Evolutionary conservation across 2,329 filamentous ascomycete species (phyloP), one percentile per base, ranked within the genome.

Genomic region (Cadophora sp.): DNA sequence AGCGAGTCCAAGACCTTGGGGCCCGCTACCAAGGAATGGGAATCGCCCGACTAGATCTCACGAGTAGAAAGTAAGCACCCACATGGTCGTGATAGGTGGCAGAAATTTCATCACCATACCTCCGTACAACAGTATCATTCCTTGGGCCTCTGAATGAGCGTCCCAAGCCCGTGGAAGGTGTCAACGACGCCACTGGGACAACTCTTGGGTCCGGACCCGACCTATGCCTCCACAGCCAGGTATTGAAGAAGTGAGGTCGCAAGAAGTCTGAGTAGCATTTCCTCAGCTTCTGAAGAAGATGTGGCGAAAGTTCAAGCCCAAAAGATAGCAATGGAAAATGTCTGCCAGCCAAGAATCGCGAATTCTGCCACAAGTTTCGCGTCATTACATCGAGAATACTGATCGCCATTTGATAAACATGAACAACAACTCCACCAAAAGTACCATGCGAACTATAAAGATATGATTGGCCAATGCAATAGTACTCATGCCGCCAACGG

Each of bases 291-390:
- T 64, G 6, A n/a, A 64, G 9, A 19, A 27, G n/a, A 27, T 14
- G 22, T 26, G n/a, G 34, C 34, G 34, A 37, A 37, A 11, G 8
- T 37, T 37, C 4, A 37, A 8, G 34, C 34, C 34, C 34, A 37
- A 37, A 55, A 56, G 56, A 56, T 19, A 12, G 37, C 26, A 59
- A 50, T 34, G 50, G 9, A 59, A 19, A 22, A 27, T 24, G 34
- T 43, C 26, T 37, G 8, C 24, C 34, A 61, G 56, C 64, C 55
- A 66, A 60, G 55, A 61, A 53, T 66, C 29, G 43, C 56, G 56
- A 66, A 55, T 66, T 66, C 43, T 24, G 16, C 3, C 43, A 11
- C 12, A 14, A 53, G 12, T 24, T 43, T 66, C 29, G 55, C 64
- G 64, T 61, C 24, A 60, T 61, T 19, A 56, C 34, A 31, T 43